Evolutionary conservation across 306 rosid genomes (phyloP).

Genomic region (Styphnolobium japonicum): DNA sequence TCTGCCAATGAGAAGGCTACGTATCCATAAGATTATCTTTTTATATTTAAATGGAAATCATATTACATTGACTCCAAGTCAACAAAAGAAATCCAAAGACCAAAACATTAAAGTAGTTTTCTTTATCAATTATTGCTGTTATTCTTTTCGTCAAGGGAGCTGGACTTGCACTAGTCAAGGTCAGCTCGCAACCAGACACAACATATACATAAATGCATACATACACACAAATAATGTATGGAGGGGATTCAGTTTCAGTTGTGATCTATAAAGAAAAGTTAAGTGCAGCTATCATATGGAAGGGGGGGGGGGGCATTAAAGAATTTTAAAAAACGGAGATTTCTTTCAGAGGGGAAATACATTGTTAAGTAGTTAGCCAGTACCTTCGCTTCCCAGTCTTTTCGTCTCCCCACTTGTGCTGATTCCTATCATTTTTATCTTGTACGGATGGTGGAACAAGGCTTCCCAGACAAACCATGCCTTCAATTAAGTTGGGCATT

Average conservation of each 20-base stretch:
- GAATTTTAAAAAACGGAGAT: too few species aligned
- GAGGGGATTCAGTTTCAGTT: too few species aligned
- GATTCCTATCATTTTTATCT: conserved; percentile 1
- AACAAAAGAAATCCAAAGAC: not conserved
- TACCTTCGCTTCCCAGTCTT: conserved; percentile 47
- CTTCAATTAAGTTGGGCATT: conserved; percentile 43
- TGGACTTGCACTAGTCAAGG: conserved; percentile 10
- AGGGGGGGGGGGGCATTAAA: not conserved
- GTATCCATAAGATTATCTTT: not conserved
- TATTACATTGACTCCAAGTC: conserved; percentile 7
- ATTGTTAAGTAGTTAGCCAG: not conserved
- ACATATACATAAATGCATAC: not conserved
- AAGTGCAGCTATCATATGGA: not conserved
- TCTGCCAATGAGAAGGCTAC: not conserved
- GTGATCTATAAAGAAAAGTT: too few species aligned
- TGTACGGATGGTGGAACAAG: conserved; percentile 51
- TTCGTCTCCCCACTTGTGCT: conserved; percentile 6
- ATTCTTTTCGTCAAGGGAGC: not conserved
- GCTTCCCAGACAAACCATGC: conserved; percentile 42
- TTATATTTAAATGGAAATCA: not conserved
- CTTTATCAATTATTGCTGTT: not conserved
- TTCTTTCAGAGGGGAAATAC: not conserved
- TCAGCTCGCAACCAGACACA: not conserved
- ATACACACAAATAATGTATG: not conserved
- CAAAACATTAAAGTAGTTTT: not conserved